A percentile compares a stretch with the other conserved stretches of the same genome.
Evolutionary conservation across 768 basidiomycete species (phyloP).

Genomic region (Suillus decipiens): DNA sequence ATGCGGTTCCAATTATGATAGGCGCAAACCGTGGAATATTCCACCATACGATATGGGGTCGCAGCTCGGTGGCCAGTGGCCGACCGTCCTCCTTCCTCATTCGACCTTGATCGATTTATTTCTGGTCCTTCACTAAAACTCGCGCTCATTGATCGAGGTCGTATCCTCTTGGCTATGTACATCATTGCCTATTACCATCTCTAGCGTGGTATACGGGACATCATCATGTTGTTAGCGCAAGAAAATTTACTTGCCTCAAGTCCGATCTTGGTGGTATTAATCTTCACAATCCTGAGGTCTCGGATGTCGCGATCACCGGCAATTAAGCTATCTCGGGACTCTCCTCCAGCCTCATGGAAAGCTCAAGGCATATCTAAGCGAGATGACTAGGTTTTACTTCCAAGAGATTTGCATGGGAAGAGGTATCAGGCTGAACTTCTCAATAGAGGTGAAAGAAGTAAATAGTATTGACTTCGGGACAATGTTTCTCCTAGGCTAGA

Average conservation of each 20-base stretch:
- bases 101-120: neutral
- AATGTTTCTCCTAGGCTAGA: constrained; percentile 15
- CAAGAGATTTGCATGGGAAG: constrained; percentile 13
- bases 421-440: constrained; percentile 11
- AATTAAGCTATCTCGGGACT: constrained; percentile 29
- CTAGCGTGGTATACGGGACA: neutral
- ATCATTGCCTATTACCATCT: neutral
- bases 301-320: constrained; percentile 12
- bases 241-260: constrained; percentile 9
- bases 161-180: neutral
- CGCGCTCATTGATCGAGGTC: neutral
- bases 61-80: constrained; percentile 3
- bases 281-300: constrained; percentile 10
- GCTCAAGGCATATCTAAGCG: constrained; percentile 33
- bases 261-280: constrained; percentile 21
- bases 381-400: constrained; percentile 16
- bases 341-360: constrained; percentile 29
- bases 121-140: neutral
- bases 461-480: constrained; percentile 7
- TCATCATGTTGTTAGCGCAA: neutral
- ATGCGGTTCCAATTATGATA: constrained; percentile 6
- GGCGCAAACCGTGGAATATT: constrained; percentile 24
- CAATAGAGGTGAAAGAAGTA: constrained; percentile 8
- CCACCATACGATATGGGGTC: constrained; percentile 23
- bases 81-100: constrained; percentile 8